A percentile compares a stretch with the other conserved stretches of the same genome.
Evolutionary conservation across 345 rosid genomes (phyloP).

Genomic region (Adansonia digitata): DNA sequence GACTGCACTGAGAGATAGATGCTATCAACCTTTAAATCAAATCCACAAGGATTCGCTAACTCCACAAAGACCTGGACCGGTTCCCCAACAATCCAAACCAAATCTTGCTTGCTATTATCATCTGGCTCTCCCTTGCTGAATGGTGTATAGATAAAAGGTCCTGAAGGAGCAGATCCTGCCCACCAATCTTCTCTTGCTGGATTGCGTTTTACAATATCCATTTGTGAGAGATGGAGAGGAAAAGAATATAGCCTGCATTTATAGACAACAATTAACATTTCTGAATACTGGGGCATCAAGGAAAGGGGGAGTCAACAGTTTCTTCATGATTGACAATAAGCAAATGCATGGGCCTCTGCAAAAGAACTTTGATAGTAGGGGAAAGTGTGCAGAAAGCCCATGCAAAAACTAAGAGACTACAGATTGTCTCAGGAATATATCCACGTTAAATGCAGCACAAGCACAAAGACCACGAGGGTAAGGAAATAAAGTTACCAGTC

Average conservation of each 20-base stretch:
- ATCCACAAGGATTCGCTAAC: slow-evolving; percentile 98
- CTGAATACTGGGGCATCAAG: background rate
- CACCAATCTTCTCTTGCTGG: slow-evolving; percentile 96
- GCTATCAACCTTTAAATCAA: slow-evolving; percentile 86
- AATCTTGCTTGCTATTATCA: slow-evolving; percentile 75
- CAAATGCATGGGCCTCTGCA: background rate
- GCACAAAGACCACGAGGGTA: background rate
- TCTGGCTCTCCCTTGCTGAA: slow-evolving; percentile 86
- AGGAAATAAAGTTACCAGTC: background rate
- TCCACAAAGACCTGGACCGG: slow-evolving; percentile 97
- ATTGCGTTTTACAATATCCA: slow-evolving; percentile 78
- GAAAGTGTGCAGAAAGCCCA: background rate
- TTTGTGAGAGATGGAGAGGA: slow-evolving; percentile 78
- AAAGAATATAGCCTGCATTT: slow-evolving; percentile 71
- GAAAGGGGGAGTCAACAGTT: background rate
- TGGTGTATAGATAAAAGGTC: slow-evolving; percentile 98
- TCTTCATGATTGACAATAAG: background rate
- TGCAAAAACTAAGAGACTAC: background rate
- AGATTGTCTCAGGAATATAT: background rate
- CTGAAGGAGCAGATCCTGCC: slow-evolving; percentile 92
- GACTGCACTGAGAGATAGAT: slow-evolving; percentile 88
- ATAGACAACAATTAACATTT: background rate
- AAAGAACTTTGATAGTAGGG: background rate
- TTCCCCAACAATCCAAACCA: slow-evolving; percentile 94
- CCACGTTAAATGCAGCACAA: background rate